Evolutionary conservation across 1,139 yeast species (phyloP).

Genomic region (Pichia sp.): DNA sequence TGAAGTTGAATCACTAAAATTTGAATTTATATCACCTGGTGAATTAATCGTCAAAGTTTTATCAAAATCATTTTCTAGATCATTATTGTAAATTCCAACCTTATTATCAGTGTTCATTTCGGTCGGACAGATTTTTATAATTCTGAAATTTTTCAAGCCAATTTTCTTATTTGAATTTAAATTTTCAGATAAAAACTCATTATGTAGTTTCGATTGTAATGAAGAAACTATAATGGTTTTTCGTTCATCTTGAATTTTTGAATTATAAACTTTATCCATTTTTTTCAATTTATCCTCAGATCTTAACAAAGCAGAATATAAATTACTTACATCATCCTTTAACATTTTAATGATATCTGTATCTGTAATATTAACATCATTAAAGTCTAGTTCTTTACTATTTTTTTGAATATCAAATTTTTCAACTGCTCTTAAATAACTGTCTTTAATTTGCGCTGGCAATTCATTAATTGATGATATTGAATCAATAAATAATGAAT

Average conservation of each 20-base stretch:
- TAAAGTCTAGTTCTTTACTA: background rate
- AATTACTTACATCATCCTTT: conserved; percentile 22
- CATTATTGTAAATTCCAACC: background rate
- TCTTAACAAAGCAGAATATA: conserved; percentile 18
- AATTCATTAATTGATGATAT: conserved; percentile 3
- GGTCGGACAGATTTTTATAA: conserved; percentile 2
- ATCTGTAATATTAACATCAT: conserved; percentile 19
- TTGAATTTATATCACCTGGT: background rate
- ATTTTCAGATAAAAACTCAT: conserved; percentile 15
- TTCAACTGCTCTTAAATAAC: conserved; percentile 9
- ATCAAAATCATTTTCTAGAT: background rate
- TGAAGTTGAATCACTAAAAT: background rate
- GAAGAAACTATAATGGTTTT: conserved; percentile 22
- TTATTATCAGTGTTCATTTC: too few species aligned
- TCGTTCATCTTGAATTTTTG: conserved; percentile 22
- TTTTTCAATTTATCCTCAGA: conserved; percentile 18
- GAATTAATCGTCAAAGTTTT: background rate
- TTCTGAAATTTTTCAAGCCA: conserved; percentile 6
- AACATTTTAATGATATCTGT: conserved; percentile 24
- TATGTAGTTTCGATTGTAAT: conserved; percentile 11
- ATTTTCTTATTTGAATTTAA: background rate
- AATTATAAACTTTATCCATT: conserved; percentile 17
- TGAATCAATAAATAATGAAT: conserved; percentile 4
- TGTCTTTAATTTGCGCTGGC: conserved; percentile 12
- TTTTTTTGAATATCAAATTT: conserved; percentile 2